Conservation (phyloP, 2,329 filamentous ascomycete species). For the Penicillium sp. region DNA sequence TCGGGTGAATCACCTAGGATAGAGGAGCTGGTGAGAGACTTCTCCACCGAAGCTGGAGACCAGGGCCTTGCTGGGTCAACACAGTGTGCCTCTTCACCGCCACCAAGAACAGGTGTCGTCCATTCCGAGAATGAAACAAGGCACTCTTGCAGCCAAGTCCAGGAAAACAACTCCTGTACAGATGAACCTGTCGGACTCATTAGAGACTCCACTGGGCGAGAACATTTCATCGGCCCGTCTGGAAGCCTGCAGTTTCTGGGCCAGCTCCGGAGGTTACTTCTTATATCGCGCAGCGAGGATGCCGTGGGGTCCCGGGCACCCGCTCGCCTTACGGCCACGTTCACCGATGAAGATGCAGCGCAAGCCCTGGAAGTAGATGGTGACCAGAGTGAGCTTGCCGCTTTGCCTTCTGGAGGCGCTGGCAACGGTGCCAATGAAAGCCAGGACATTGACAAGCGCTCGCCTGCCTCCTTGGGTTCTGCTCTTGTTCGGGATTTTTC, state of each 20-base stretch:
- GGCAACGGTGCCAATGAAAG: conserved; percentile 1
- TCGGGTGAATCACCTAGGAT: conserved; percentile 3
- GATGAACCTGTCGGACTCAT: conserved; percentile 24
- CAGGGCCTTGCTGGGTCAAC: conserved; percentile 1
- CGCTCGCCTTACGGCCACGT: conserved; percentile 4
- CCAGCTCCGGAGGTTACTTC: conserved; percentile 28
- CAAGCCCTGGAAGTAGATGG: conserved; percentile 7
- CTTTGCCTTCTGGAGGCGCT: conserved; percentile 1
- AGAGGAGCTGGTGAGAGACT: conserved; percentile 6
- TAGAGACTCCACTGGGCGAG: conserved; percentile 34
- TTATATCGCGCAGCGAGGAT: conserved; percentile 4
- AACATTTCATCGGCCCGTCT: conserved; percentile 42
- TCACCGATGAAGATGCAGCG: conserved; percentile 7
- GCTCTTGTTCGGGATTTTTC: conserved; percentile 4
- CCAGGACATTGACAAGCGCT: conserved; percentile 1
- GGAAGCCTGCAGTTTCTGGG: conserved; percentile 39
- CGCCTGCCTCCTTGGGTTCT: conserved; percentile 6
- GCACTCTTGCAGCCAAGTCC: not conserved
- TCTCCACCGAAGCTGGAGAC: not conserved
- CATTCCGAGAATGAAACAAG: conserved; percentile 2
- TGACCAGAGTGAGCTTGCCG: conserved; percentile 1
- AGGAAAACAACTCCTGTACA: conserved; percentile 1
- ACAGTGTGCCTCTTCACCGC: not conserved
- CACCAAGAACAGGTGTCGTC: conserved; percentile 1
- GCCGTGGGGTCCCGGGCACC: not conserved